Evolutionary conservation across 495 filamentous ascomycete genomes (phyloP).

Genomic region (Xylaria curta): DNA sequence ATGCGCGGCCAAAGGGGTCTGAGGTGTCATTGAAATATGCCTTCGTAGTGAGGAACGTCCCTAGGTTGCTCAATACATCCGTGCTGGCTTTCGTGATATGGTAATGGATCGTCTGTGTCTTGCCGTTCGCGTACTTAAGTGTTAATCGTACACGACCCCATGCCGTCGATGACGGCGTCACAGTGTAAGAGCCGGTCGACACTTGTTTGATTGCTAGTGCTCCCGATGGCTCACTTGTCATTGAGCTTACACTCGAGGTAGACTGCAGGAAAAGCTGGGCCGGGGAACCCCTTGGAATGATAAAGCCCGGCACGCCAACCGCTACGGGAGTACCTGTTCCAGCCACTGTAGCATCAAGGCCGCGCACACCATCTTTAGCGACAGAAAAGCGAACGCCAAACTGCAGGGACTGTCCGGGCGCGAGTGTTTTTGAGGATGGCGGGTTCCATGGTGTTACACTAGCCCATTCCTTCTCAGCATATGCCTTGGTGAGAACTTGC

Average conservation of each 20-base stretch:
- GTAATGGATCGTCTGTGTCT: constrained; percentile 57
- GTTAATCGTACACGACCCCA: constrained; percentile 52
- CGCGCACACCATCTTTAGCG: constrained; percentile 43
- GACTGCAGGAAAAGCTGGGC: constrained; percentile 49
- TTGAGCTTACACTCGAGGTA: constrained; percentile 33
- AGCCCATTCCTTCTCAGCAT: constrained; percentile 58
- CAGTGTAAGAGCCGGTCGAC: constrained; percentile 30
- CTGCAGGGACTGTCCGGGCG: constrained; percentile 47
- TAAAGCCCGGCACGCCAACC: constrained; percentile 56
- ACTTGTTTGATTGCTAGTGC: constrained; percentile 32
- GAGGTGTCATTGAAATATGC: constrained; percentile 53
- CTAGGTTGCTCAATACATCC: constrained; percentile 43
- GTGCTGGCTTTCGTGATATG: constrained; percentile 52
- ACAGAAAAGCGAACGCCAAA: constrained; percentile 56
- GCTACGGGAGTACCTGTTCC: constrained; percentile 49
- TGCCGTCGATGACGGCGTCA: constrained; percentile 38
- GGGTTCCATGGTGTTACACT: constrained; percentile 53
- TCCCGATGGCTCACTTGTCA: constrained; percentile 35
- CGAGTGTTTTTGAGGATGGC: constrained; percentile 49
- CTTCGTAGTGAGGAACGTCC: constrained; percentile 48
- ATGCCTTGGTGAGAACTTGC: constrained; percentile 55
- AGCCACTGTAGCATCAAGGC: constrained; percentile 48
- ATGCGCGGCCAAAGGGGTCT: constrained; percentile 56
- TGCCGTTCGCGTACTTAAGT: constrained; percentile 49
- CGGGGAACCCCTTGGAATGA: constrained; percentile 51